Base-by-base conservation (phyloP, 2,329 filamentous ascomycete species). In the Beauveria sp. region DNA sequence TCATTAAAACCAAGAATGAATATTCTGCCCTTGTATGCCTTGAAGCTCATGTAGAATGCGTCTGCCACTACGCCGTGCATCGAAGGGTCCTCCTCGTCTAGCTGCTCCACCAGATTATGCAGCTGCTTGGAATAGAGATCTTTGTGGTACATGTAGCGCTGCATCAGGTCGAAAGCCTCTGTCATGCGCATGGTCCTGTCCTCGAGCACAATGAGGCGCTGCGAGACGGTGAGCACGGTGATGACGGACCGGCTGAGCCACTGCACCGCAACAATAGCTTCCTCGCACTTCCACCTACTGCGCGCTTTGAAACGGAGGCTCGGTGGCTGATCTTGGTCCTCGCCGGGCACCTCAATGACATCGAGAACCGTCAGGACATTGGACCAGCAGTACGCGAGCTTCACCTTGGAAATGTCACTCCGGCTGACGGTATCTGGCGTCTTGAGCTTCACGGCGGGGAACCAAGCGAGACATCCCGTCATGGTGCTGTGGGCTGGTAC, bases 41-140 rank as follows among this genome's bases (percentile, higher is more conserved):
- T 91, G 75, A 98, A 93, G 73, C 93, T 97, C 91, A 98, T 98
- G 71, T 93, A 93, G 68, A 97, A 99, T 0, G 93, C 95, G 78
- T 99, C 95, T 8, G 93, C 93, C 53, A 98, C 91, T 9, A 98
- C 93, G 2, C 93, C 93, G 74, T 98, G 95, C 86, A 98, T 89
- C 0, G 91, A 90, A 0, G 85, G 80, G 68, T 97, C 92, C 62
- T 93, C 86, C 66, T 96, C 92, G 65, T 97, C 89, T 20, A 95
- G 79, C 63, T 93, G 88, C 72, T 98, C 95, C 24, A 99, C 91
- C 6, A 98, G 82, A 20, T 79, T 83, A 68, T 91, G 88, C 14
- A 99, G 78, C 70, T 98, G 95, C 28, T 85, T 83, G 1, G 93
- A 97, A 73, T 98, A 99, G 18, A 96, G 76, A 70, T 98, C 93